Evolutionary conservation across 2,329 filamentous ascomycete genomes (phyloP).

Genomic region (Fusarium xylarioides): DNA sequence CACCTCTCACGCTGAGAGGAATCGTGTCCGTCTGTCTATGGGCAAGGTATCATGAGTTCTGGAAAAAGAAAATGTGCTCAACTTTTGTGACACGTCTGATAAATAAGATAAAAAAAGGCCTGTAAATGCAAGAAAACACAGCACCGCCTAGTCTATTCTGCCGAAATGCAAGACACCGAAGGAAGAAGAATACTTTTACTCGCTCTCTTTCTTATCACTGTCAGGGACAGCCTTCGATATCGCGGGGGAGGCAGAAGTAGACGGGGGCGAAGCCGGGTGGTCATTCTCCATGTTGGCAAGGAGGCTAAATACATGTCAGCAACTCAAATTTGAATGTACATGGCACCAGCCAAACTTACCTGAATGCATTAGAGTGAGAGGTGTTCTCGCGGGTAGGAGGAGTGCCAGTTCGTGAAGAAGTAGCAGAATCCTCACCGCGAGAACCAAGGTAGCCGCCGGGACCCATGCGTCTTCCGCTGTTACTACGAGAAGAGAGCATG

Average conservation of each 20-base stretch:
- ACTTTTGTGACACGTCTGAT: conserved; percentile 59
- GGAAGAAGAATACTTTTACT: conserved; percentile 47
- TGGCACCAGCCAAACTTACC: conserved; percentile 65
- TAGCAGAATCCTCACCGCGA: conserved; percentile 83
- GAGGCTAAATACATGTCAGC: conserved; percentile 52
- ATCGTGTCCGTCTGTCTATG: conserved; percentile 54
- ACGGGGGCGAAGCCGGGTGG: conserved; percentile 75
- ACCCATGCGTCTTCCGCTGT: conserved; percentile 84
- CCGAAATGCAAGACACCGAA: conserved; percentile 57
- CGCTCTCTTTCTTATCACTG: conserved; percentile 63
- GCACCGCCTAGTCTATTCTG: conserved; percentile 62
- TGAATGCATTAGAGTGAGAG: conserved; percentile 89
- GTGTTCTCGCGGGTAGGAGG: conserved; percentile 71
- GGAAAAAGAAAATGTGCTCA: conserved; percentile 50
- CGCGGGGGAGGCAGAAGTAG: conserved; percentile 72
- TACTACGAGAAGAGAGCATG: conserved; percentile 88
- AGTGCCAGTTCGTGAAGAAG: conserved; percentile 89
- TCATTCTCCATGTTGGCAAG: conserved; percentile 70
- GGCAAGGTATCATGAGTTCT: conserved; percentile 60
- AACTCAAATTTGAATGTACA: background rate
- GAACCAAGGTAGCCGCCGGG: conserved; percentile 77
- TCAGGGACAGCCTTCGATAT: conserved; percentile 70
- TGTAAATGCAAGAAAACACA: conserved; percentile 59
- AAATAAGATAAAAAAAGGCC: conserved; percentile 46
- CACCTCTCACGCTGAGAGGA: conserved; percentile 47